These are phyloP conservation scores for Podaxis sp. DNA, from an alignment of 768 basidiomycete genomes.

Conservation along the genomic window DNA sequence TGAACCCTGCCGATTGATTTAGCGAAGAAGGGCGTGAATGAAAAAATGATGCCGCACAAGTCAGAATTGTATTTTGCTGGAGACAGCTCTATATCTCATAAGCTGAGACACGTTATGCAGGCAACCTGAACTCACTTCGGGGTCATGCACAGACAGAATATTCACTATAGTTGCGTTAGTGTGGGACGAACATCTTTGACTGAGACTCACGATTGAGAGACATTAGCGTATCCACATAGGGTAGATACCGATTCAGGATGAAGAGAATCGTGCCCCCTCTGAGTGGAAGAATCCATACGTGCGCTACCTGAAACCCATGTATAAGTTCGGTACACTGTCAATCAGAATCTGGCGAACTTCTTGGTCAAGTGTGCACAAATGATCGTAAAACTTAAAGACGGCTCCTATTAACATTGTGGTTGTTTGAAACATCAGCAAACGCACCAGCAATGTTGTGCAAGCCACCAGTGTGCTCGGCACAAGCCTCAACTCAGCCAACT, in stretches of 20 bases:
- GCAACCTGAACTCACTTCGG: constrained; percentile 19
- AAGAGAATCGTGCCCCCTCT: constrained; percentile 32
- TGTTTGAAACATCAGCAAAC: not conserved
- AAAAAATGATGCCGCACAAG: constrained; percentile 25
- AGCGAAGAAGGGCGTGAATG: not conserved
- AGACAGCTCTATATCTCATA: constrained; percentile 23
- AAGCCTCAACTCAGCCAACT: constrained; percentile 25
- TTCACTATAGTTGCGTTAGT: not conserved
- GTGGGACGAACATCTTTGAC: not conserved
- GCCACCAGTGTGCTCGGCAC: constrained; percentile 28
- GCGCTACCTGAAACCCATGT: constrained; percentile 26
- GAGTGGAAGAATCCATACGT: constrained; percentile 33
- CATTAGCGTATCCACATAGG: constrained; percentile 38
- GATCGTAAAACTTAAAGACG: constrained; percentile 33
- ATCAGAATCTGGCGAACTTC: constrained; percentile 24
- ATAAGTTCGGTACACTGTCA: not conserved
- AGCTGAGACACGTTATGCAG: not conserved
- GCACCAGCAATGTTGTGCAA: constrained; percentile 27
- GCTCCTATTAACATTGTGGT: not conserved
- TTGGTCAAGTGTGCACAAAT: constrained; percentile 34
- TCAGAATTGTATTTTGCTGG: constrained; percentile 28
- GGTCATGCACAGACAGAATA: constrained; percentile 22
- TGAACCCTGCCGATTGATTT: constrained; percentile 25
- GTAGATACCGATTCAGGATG: constrained; percentile 40
- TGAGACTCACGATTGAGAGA: constrained; percentile 28